These are phyloP conservation scores for Cryptococcus neoformans DNA, from an alignment of 1,284 basidiomycete species.

Conservation along the genomic window DNA sequence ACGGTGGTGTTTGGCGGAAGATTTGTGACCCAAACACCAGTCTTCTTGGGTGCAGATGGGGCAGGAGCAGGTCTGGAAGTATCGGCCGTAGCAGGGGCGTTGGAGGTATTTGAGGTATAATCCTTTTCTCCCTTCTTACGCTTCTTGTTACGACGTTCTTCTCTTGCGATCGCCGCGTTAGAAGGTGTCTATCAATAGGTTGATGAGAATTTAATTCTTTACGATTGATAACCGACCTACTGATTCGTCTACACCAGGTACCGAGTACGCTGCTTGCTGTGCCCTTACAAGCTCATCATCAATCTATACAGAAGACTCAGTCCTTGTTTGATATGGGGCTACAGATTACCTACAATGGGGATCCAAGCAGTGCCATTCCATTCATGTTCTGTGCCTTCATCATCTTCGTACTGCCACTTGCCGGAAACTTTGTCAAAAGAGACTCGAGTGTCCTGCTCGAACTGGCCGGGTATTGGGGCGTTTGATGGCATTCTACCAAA, in stretches of 20 bases:
- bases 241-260: slow-evolving; percentile 85
- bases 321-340: not conserved
- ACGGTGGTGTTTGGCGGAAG: slow-evolving; percentile 74
- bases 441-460: slow-evolving; percentile 72
- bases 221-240: slow-evolving; percentile 53
- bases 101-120: slow-evolving; percentile 61
- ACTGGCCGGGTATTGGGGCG: slow-evolving; percentile 53
- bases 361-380: slow-evolving; percentile 84
- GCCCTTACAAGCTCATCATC: slow-evolving; percentile 76
- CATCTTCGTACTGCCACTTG: slow-evolving; percentile 86
- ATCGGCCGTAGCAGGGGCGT: slow-evolving; percentile 7
- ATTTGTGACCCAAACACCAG: slow-evolving; percentile 85
- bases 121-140: slow-evolving; percentile 63
- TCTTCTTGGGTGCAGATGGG: slow-evolving; percentile 59
- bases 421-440: slow-evolving; percentile 65
- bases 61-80: slow-evolving; percentile 3
- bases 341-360: slow-evolving; percentile 61
- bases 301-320: slow-evolving; percentile 52
- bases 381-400: slow-evolving; percentile 83
- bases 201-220: not conserved
- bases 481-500: slow-evolving; percentile 23
- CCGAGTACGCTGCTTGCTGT: slow-evolving; percentile 89
- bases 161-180: slow-evolving; percentile 71
- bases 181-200: slow-evolving; percentile 63
- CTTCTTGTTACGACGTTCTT: slow-evolving; percentile 58